Base-by-base conservation (phyloP, 2,329 filamentous ascomycete genomes). In the Rutstroemia sp. region DNA sequence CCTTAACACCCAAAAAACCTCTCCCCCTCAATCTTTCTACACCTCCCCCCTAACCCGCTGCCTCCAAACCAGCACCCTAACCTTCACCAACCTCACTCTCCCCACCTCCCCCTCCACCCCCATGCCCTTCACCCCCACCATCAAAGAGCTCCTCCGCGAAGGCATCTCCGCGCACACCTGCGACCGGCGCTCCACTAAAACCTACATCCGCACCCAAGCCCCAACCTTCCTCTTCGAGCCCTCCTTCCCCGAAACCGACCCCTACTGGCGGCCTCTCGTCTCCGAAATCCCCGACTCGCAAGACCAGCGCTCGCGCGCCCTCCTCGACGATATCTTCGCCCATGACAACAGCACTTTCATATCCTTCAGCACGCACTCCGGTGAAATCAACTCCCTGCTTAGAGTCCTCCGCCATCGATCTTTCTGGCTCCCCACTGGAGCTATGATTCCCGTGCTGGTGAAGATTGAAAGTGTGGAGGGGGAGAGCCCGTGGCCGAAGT, bases 111-210 rank as follows among this genome's bases (percentile, higher is more conserved):
- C 83, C 1, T 80, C 82, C 1, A 64, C 67, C 5, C 68, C 68
- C 10, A 30, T 30, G 27, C 78, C 77, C 0, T 88, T 87, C 62
- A 68, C 68, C 1, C 85, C 84, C 0, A 71, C 74, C 0, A 73
- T 89, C 63, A 88, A 87, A 70, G 86, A 88, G 65, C 67, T 78
- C 34, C 72, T 88, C 57, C 76, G 86, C 41, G 86, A 89, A 69
- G 80, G 79, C 2, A 80, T 88, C 54, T 84, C 81, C 54, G 80
- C 82, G 41, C 86, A 88, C 67, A 87, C 84, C 0, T 89, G 86
- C 65, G 83, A 89, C 69, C 76, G 79, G 21, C 76, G 86, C 6
- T 79, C 77, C 37, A 77, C 70, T 63, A 79, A 76, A 64, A 73
- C 76, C 0, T 73, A 75, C 48, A 82, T 88, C 60, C 69, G 69